Conservation (phyloP, 2,329 filamentous ascomycete species). For the Xylaria sp. region DNA sequence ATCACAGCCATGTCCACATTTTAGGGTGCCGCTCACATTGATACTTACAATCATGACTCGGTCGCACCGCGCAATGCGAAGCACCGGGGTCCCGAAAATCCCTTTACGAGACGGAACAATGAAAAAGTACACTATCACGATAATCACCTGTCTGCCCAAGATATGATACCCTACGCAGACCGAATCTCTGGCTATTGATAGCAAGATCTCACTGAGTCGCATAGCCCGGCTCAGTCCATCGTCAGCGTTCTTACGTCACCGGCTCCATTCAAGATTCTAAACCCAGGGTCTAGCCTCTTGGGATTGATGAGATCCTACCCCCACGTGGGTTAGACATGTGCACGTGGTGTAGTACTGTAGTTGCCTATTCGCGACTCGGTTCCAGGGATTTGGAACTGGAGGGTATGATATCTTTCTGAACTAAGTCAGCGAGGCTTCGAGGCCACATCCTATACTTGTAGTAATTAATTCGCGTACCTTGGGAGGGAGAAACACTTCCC, state of each 20-base stretch:
- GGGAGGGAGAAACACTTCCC: background rate
- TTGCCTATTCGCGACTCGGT: slow-evolving; percentile 14
- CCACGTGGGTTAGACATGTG: background rate
- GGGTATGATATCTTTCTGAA: slow-evolving; percentile 12
- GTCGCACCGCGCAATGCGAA: slow-evolving; percentile 7
- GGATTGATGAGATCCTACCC: background rate
- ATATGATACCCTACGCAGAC: background rate
- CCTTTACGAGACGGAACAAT: background rate
- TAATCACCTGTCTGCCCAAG: background rate
- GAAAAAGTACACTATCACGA: background rate
- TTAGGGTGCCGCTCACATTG: slow-evolving; percentile 4
- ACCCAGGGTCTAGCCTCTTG: background rate
- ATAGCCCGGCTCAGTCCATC: slow-evolving; percentile 12
- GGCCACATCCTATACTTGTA: background rate
- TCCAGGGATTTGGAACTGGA: slow-evolving; percentile 27
- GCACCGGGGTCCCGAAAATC: background rate
- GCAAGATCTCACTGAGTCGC: background rate
- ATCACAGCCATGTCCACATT: background rate
- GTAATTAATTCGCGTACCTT: background rate
- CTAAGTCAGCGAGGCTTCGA: background rate
- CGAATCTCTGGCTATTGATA: background rate
- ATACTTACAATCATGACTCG: slow-evolving; percentile 20
- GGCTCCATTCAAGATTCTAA: background rate
- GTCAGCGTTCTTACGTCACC: background rate
- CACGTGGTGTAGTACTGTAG: background rate